Base-by-base conservation (phyloP, 2,329 filamentous ascomycete species). In the Fusarium anthophilum region DNA sequence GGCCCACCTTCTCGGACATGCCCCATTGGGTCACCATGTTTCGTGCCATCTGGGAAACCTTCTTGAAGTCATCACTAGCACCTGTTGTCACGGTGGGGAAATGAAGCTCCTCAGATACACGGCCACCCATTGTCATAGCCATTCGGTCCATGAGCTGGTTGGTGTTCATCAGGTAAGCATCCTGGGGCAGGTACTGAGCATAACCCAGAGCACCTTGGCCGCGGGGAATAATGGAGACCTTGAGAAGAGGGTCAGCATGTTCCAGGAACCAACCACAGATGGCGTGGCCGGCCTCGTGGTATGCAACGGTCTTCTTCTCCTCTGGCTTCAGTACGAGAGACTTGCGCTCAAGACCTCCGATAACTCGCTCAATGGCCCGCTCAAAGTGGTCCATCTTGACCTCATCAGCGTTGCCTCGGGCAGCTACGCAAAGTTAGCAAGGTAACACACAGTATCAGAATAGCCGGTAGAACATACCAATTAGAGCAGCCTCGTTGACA, bases 21-120 rank as follows among this genome's bases (percentile, higher is more conserved):
- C 96, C 96, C 92, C 95, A 99, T 82, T 98, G 94, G n/a, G 96
- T 99, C 37, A 99, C 96, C 96, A 99, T 99, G 71, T 93, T 92
- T 24, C 94, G 97, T 8, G 96, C 97, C 93, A 98, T 96, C 64
- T 92, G 90, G 6, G 96, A 98, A 45, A 98, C 96, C 86, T 99
- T 99, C 84, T 96, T 96, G 89, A 99, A 99, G 82, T 99, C 96
- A 82, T 98, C 96, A 61, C 92, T 95, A 26, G 96, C 96, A 65
- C 96, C 96, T 53, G 94, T 96, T 4, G 96, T 99, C 26, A 99
- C 96, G 1, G 95, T 97, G 39, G 96, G 92, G 84, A 99, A 99
- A 85, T 99, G 96, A 13, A 99, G 86, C 83, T 99, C 96, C 84
- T 99, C 96, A 26, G 93, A 96, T 30, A 99, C 93, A 75, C 96